Base-by-base conservation (phyloP, 1,284 basidiomycete genomes). In the Erythrobasidium hasegawianum region DNA sequence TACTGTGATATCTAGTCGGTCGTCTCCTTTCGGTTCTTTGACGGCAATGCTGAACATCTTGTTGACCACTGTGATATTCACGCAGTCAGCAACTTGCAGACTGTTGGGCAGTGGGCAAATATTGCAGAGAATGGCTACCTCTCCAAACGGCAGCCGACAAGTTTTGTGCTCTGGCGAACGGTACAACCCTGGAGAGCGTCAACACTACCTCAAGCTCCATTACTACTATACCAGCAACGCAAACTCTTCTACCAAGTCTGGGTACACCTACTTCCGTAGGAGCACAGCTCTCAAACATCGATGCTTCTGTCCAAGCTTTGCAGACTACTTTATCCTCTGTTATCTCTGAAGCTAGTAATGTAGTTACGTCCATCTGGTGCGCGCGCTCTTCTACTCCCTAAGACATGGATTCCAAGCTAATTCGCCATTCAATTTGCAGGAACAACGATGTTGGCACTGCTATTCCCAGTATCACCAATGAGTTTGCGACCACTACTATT, bases 291-390 rank as follows among this genome's bases (percentile, higher is more conserved):
- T 33, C 33, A 11, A 33, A 4, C 4, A 33, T 4, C 33, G 11
- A 33, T 33, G 33, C 33, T 11, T 5, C 33, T 33, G 11, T 4
- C 33, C 4, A 33, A 33, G 33, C 33, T 33, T 33, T 39, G 39
- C 41, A 55, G 20, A 61, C 60, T 5, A 47, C 43, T 1, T 50
- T 67, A 24, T 60, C 59, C 5, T 64, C 60, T 1, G 67, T 70
- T 10, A 45, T 54, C 0, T 57, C 33, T 13, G 69, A 70, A 50
- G 69, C 68, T 0, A 59, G 49, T 13, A 50, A 61, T n/a, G 69
- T 70, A 2, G 50, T 70, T 27, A 70, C 69, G n/a, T 65, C 60
- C 13, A 68, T 70, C 29, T 70, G 69, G 69, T 70, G 18, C 50
- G 60, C 55, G 11, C n/a, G 4, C 27, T 13, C 39, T 43, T 39